These are phyloP conservation scores for Conringia planisiliqua DNA, from an alignment of 345 rosid species.

Conservation along the genomic window DNA sequence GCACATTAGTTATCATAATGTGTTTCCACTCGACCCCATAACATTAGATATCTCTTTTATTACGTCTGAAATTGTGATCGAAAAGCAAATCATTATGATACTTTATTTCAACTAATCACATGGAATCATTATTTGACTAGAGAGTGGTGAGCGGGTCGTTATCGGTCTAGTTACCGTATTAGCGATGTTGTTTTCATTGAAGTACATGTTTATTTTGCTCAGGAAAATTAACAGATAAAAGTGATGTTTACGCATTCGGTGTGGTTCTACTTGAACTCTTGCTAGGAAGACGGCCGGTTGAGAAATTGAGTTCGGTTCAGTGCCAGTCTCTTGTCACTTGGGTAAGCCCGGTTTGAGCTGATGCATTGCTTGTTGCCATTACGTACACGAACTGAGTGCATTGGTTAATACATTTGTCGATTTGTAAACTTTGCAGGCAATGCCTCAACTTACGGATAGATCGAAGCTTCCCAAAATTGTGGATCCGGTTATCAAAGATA, in stretches of 20 bases:
- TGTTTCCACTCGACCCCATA: constrained; percentile 19
- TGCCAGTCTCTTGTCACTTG: constrained; percentile 93
- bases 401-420: neutral
- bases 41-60: constrained; percentile 1
- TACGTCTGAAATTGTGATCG: constrained; percentile 8
- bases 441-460: constrained; percentile 96
- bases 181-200: neutral
- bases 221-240: constrained; percentile 90
- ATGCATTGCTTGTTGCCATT: neutral
- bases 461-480: constrained; percentile 73
- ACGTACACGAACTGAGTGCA: constrained; percentile 1
- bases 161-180: neutral
- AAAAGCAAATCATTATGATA: neutral
- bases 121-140: constrained; percentile 1
- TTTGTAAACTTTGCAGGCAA: constrained; percentile 53
- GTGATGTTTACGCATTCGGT: constrained; percentile 93
- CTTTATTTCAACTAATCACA: constrained; percentile 21
- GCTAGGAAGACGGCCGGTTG: constrained; percentile 79
- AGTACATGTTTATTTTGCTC: neutral
- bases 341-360: constrained; percentile 42
- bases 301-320: constrained; percentile 77
- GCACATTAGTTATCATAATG: neutral
- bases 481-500: constrained; percentile 74
- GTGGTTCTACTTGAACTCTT: constrained; percentile 93
- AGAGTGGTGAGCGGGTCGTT: neutral